Evolutionary conservation across 176 grass and related monocot genomes (phyloP).

Genomic region (Alloteropsis semialata): DNA sequence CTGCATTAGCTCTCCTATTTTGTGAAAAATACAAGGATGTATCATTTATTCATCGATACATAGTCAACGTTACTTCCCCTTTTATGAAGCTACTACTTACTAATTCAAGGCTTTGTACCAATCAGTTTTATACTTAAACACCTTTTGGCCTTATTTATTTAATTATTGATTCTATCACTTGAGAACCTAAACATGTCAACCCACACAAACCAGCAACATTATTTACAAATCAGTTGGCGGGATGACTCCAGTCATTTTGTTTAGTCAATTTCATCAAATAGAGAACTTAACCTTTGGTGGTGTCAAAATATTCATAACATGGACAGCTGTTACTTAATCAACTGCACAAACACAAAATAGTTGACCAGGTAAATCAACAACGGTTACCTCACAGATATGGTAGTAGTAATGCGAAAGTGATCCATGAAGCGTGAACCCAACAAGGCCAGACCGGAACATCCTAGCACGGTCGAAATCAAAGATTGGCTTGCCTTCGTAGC

Average conservation of each 20-base stretch:
- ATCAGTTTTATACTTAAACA: not conserved
- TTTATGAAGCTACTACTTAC: not conserved
- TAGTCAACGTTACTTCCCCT: not conserved
- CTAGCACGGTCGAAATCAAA: constrained; percentile 90
- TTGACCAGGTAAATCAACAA: not conserved
- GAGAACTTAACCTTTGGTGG: not conserved
- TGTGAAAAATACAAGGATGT: not conserved
- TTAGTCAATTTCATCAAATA: not conserved
- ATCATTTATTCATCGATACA: not conserved
- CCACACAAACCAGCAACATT: not conserved
- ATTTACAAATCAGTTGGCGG: not conserved
- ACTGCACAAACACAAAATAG: not conserved
- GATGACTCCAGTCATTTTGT: not conserved
- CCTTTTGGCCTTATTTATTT: not conserved
- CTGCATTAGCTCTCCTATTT: not conserved
- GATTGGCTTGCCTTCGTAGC: constrained; percentile 82
- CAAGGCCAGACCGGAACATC: constrained; percentile 87
- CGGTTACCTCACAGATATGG: constrained; percentile 76
- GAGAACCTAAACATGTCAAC: not conserved
- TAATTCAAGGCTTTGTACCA: not conserved
- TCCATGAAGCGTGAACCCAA: constrained; percentile 90
- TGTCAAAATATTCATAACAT: not conserved
- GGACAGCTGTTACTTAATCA: not conserved
- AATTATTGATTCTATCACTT: not conserved
- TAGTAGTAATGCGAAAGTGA: constrained; percentile 99